These are phyloP conservation scores for Paecilomyces fulvus DNA, from an alignment of 2,329 filamentous ascomycete species.

Conservation along the genomic window DNA sequence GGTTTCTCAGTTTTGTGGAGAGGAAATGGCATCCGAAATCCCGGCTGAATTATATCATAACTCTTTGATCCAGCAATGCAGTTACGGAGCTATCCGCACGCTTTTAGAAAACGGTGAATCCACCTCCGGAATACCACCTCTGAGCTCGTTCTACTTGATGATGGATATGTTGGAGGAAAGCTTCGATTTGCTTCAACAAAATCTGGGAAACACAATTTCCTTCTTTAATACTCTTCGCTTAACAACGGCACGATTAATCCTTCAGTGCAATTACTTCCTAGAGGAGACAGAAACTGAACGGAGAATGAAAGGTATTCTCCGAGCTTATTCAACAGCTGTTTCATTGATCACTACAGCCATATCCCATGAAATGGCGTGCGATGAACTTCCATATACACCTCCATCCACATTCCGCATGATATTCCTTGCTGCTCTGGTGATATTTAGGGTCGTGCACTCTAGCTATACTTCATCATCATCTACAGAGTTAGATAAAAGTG, in stretches of 20 bases:
- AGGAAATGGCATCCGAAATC: not conserved
- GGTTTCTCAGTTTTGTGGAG: not conserved
- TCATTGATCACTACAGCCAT: slow-evolving; percentile 1
- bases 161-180: not conserved
- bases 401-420: not conserved
- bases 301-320: not conserved
- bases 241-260: not conserved
- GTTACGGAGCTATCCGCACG: not conserved
- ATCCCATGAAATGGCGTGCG: not conserved
- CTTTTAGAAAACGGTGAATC: not conserved
- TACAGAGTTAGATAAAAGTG: not conserved
- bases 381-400: not conserved
- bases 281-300: not conserved
- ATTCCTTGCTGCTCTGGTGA: slow-evolving; percentile 1
- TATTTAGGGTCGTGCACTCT: slow-evolving; percentile 2
- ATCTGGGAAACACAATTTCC: not conserved
- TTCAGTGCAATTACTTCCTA: slow-evolving; percentile 1
- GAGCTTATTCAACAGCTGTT: not conserved
- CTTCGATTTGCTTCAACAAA: not conserved
- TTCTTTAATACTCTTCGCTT: slow-evolving; percentile 1
- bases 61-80: slow-evolving; percentile 1
- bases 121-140: not conserved
- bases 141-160: not conserved
- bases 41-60: slow-evolving; percentile 1
- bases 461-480: not conserved